phyloP scores from a whole-genome alignment of 768 basidiomycete genomes.

The Serendipita sp. region DNA sequence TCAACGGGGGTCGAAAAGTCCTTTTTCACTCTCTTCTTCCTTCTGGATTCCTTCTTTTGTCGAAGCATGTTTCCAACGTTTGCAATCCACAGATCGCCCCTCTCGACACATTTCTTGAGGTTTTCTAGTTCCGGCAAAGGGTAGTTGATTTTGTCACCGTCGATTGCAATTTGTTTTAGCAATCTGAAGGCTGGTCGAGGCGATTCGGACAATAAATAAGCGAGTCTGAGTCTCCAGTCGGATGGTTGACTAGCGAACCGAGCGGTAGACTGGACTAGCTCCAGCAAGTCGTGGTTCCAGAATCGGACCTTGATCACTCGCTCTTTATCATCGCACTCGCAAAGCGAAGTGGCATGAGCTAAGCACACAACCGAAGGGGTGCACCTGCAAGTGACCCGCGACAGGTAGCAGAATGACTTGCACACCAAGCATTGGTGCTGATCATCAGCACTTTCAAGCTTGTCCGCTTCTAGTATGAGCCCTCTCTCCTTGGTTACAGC shows the following conservation, averaged over 20 bases:
- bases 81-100: slow-evolving; percentile 82
- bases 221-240: slow-evolving; percentile 59
- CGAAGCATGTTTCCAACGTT: slow-evolving; percentile 31
- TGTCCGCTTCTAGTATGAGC: slow-evolving; percentile 55
- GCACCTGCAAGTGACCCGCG: slow-evolving; percentile 76
- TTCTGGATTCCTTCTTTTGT: slow-evolving; percentile 12
- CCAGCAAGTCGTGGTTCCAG: slow-evolving; percentile 59
- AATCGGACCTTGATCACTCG: slow-evolving; percentile 64
- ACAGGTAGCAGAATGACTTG: slow-evolving; percentile 90
- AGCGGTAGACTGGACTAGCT: slow-evolving; percentile 46
- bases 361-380: slow-evolving; percentile 61
- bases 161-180: slow-evolving; percentile 67
- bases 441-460: slow-evolving; percentile 62
- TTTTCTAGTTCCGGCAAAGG: slow-evolving; percentile 52
- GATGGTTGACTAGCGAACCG: slow-evolving; percentile 60
- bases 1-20: neutral
- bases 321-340: slow-evolving; percentile 42
- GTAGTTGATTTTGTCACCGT: slow-evolving; percentile 76
- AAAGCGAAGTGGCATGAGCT: slow-evolving; percentile 67
- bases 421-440: slow-evolving; percentile 90
- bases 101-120: slow-evolving; percentile 63
- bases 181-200: slow-evolving; percentile 58
- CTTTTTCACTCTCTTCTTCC: slow-evolving; percentile 13
- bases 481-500: slow-evolving; percentile 36
- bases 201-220: slow-evolving; percentile 48